Evolutionary conservation across 371 early-diverging fungal species (phyloP), one percentile per base, ranked within the genome.

Genomic region (Funneliformis caledonium): DNA sequence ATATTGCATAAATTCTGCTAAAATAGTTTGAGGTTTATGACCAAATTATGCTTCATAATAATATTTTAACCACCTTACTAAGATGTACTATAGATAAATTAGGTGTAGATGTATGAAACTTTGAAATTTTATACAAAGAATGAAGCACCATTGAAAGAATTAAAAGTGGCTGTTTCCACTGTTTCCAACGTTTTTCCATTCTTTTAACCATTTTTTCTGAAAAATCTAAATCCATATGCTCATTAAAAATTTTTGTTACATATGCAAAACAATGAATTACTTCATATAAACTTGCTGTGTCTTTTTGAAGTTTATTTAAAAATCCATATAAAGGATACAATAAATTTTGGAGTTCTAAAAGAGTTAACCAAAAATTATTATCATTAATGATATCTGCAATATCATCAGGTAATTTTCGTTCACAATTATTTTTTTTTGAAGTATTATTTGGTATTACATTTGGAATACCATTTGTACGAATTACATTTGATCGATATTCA

Each of bases 191-290:
- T 37, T 56, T 60, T 74, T 74, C n/a, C n/a, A 74, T 16, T 74
- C 61, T 33, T 59, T 12, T 0, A 16, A 74, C 14, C 14, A 75
- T 75, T 75, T 60, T 75, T 75, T 60, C 7, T 37, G 19, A 33
- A 60, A 75, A 61, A 11, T 33, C 14, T 26, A 1, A 14, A 75
- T 75, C n/a, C 10, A 0, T 2, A 75, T 75, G 7, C 0, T 56
- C 10, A 31, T 16, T 48, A 56, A 50, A 77, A 47, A 65, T 52
- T 50, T 50, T 65, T n/a, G 45, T 22, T 14, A 47, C 26, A 52
- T 77, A 65, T 26, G 4, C 50, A 62, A 77, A 77, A 26, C 67
- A 48, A 77, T 77, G 47, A 11, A 77, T n/a, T 31, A 77, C 67
- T 65, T 77, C 4, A 77, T 65, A 77, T 47, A 77, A 47, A 2